These are phyloP conservation scores for Striga hermonthica DNA, from an alignment of 305 asterid genomes.

Conservation along the genomic window DNA sequence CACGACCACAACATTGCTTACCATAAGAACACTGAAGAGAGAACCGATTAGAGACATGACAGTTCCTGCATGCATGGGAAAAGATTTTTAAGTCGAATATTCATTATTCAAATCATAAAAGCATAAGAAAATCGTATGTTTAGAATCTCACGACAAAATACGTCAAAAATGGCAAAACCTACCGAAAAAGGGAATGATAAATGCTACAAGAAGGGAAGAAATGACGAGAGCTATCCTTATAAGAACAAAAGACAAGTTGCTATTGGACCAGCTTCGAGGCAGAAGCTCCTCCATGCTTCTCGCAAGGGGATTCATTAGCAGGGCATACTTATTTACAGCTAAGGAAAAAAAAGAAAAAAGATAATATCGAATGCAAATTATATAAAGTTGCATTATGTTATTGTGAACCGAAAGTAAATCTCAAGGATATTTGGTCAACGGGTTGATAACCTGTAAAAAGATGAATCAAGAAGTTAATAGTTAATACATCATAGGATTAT, in stretches of 20 bases:
- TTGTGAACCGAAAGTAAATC: slow-evolving; percentile 9
- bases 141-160: neutral
- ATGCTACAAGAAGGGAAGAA: slow-evolving; percentile 36
- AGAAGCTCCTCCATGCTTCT: slow-evolving; percentile 78
- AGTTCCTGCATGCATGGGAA: slow-evolving; percentile 51
- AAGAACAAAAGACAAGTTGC: slow-evolving; percentile 52
- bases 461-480: slow-evolving; percentile 22
- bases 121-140: neutral
- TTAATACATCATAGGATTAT: neutral
- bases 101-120: neutral
- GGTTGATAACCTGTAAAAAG: slow-evolving; percentile 67
- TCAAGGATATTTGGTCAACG: slow-evolving; percentile 78
- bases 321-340: slow-evolving; percentile 50
- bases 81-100: neutral
- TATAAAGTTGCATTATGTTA: neutral
- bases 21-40: slow-evolving; percentile 69
- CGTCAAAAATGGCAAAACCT: neutral
- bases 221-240: slow-evolving; percentile 50
- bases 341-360: slow-evolving; percentile 40
- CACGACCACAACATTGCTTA: slow-evolving; percentile 29
- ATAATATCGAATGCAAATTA: neutral
- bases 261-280: slow-evolving; percentile 46
- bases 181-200: too few species aligned
- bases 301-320: slow-evolving; percentile 75
- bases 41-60: slow-evolving; percentile 79